Evolutionary conservation across 2,329 filamentous ascomycete species (phyloP), one percentile per base, ranked within the genome.

Genomic region (Neophaeococcomyces mojaviensis): DNA sequence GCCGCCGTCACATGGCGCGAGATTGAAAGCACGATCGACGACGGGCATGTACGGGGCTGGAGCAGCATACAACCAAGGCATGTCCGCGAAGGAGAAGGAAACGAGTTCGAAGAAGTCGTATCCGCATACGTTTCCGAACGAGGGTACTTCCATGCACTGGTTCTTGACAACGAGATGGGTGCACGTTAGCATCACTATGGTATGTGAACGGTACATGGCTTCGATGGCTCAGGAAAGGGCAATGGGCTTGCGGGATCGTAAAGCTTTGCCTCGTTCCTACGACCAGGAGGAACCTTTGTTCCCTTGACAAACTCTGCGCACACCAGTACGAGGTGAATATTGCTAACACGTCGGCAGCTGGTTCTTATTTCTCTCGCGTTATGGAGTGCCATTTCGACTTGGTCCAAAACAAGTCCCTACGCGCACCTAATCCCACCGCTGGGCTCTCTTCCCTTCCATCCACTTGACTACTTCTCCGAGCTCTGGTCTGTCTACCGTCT

Each of bases 111-210:
- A 68, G 53, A 84, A 78, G 64, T 72, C 84, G 53, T 97, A 97
- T 63, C 92, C 92, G 1, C 83, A 89, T 57, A 82, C 94, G 76
- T 88, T 94, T 74, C 85, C 90, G 38, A 82, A 88, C 0, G 74
- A 84, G 61, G 87, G 88, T 4, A 86, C 84, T 0, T 88, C 87
- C 66, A 76, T 86, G 68, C 78, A 90, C 65, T 89, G 84, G 78
- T 89, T 97, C 65, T 73, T 94, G 62, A 81, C 86, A 55, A 90
- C 79, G 63, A 77, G 77, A 49, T 69, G 70, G 46, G 78, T 97
- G 47, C 90, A 98, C 66, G 65, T 87, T 22, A 84, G 78, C 64
- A 89, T 98, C 62, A 86, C 86, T 2, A 74, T 96, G 72, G 88
- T 94, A 73, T 49, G 77, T 62, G 26, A 36, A 16, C 15, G 13